Percentiles rank a stretch among this genome's conserved stretches.
Conservation (phyloP, 345 rosid species). For the Populus pruinosa region DNA sequence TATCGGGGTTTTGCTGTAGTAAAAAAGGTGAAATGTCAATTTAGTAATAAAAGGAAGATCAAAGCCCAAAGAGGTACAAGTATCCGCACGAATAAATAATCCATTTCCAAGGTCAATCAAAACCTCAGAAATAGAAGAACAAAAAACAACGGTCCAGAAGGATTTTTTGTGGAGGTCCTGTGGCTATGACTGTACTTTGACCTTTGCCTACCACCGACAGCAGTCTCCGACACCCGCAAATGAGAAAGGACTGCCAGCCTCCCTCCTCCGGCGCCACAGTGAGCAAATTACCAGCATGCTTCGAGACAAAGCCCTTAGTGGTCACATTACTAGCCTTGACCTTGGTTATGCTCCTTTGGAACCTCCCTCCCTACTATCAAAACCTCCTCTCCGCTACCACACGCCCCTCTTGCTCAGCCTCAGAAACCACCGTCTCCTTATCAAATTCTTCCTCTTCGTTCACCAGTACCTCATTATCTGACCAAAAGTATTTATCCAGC, state of each 20-base stretch:
- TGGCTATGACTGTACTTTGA: conserved; percentile 13
- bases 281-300: conserved; percentile 36
- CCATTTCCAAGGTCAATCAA: too few species aligned
- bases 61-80: too few species aligned
- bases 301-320: conserved; percentile 61
- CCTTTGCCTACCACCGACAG: conserved; percentile 6
- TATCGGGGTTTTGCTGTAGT: too few species aligned
- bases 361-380: conserved; percentile 72
- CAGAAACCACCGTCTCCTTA: conserved; percentile 25
- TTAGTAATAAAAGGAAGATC: too few species aligned
- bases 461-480: conserved; percentile 9
- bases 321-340: conserved; percentile 69
- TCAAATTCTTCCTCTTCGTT: conserved; percentile 19
- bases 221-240: conserved; percentile 7
- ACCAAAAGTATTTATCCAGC: conserved; percentile 19
- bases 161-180: neutral
- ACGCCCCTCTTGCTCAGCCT: conserved; percentile 27
- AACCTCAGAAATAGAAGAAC: too few species aligned
- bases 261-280: conserved; percentile 29
- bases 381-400: conserved; percentile 51
- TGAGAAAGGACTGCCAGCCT: conserved; percentile 56
- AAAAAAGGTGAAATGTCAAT: too few species aligned
- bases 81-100: too few species aligned
- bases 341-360: conserved; percentile 65
- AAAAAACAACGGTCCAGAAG: too few species aligned